Base-by-base conservation (phyloP, 2,329 filamentous ascomycete genomes). In the Penicillium sp. region DNA sequence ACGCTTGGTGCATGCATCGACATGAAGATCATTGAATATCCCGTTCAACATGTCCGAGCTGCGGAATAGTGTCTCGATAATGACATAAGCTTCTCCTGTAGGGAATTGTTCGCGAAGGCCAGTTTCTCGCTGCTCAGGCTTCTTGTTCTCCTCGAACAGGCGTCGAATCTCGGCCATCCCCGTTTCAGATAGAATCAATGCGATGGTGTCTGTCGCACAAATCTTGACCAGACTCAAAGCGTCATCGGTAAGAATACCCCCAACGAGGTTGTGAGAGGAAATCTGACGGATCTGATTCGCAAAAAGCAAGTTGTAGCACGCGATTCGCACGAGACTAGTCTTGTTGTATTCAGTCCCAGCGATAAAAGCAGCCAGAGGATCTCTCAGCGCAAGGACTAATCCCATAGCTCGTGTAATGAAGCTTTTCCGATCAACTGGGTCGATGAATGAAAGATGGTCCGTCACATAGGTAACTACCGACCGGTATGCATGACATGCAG, bases 401-500 rank as follows among this genome's bases (percentile, higher is more conserved):
- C 60, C 60, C 49, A 70, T 68, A 9, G 70, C 70, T 59, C 78
- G 79, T 19, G 72, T 67, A 4, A 82, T 73, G 65, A 83, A 87
- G 4, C 75, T 72, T 28, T 68, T 72, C 19, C 85, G 81, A 69
- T 88, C 85, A 19, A 87, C 75, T 0, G 82, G 76, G 68, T 88
- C 86, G 33, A 81, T 75, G 65, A 88, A 88, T 45, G 78, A 78
- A 2, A 88, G 68, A 45, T 76, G 76, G 4, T 79, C 75, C 9
- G 81, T 81, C 45, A 83, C 68, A 64, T 86, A 88, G 26, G 73
- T 74, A 33, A 85, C 74, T 24, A 86, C 60, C 13, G 80, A 80
- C 57, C 82, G 77, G 50, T 76, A 79, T 24, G 70, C 28, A 33
- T 56, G 33, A 8, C 51, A 63, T 40, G 53, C 67, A 30, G 38